Conservation (phyloP, 1,139 yeast species). For the Hanseniaspora gamundiae region DNA sequence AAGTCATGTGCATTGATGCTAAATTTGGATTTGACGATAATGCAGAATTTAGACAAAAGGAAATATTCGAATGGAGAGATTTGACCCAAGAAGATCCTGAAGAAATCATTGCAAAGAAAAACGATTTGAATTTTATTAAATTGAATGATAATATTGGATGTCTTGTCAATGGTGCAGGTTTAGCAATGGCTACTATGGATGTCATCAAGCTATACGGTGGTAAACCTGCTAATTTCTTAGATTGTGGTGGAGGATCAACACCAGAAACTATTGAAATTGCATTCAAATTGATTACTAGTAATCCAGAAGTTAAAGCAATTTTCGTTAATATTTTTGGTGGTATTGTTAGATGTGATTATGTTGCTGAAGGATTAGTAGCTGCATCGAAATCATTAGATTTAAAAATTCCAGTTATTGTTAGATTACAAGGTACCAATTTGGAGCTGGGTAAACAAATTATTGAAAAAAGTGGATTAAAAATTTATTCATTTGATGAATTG, state of each 20-base stretch:
- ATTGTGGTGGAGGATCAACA: conserved; percentile 99
- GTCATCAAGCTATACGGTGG: conserved; percentile 97
- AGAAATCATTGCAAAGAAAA: conserved; percentile 84
- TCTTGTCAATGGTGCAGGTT: conserved; percentile 98
- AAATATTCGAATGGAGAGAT: conserved; percentile 94
- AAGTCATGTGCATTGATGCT: conserved; percentile 97
- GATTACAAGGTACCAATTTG: conserved; percentile 97
- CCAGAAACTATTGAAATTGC: conserved; percentile 97
- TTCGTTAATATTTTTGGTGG: conserved; percentile 99
- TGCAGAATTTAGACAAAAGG: conserved; percentile 89
- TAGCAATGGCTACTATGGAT: conserved; percentile 99
- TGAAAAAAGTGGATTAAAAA: conserved; percentile 81
- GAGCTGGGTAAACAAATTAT: conserved; percentile 82
- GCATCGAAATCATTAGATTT: conserved; percentile 85
- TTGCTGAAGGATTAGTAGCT: conserved; percentile 92
- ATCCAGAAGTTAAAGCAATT: conserved; percentile 84
- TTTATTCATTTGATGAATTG: conserved; percentile 81
- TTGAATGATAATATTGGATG: conserved; percentile 98
- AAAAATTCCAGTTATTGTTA: conserved; percentile 89
- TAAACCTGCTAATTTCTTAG: conserved; percentile 97
- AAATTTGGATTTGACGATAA: conserved; percentile 96
- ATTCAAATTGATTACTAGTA: conserved; percentile 82
- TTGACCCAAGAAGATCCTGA: conserved; percentile 95
- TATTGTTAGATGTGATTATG: conserved; percentile 97
- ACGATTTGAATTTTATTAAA: conserved; percentile 91